Conservation (phyloP, 345 rosid genomes). For the Salix dunnii region DNA sequence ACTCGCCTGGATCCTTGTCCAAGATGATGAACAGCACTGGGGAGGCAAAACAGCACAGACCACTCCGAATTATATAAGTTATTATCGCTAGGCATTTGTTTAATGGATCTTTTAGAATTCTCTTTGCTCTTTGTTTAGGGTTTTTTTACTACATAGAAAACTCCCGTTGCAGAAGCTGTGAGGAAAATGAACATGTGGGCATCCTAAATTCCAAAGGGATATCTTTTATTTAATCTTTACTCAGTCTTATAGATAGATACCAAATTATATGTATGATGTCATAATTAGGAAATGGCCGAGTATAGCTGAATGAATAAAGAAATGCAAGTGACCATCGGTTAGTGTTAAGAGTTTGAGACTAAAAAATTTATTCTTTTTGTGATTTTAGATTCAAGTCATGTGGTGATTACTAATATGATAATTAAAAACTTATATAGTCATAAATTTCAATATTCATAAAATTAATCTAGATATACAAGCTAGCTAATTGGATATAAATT, state of each 20-base stretch:
- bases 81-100: not conserved
- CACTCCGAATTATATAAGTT: not conserved
- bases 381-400: too few species aligned
- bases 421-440: too few species aligned
- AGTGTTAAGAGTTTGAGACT: too few species aligned
- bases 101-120: not conserved
- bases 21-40: constrained; percentile 3
- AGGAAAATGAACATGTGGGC: constrained; percentile 25
- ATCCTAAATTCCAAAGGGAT: constrained; percentile 39
- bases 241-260: constrained; percentile 13
- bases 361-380: accelerated
- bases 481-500: too few species aligned
- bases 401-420: too few species aligned
- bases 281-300: not conserved
- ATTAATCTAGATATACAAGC: too few species aligned
- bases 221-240: constrained; percentile 9
- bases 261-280: not conserved
- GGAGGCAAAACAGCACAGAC: not conserved
- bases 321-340: not conserved
- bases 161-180: not conserved
- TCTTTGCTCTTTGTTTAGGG: not conserved
- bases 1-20: constrained; percentile 38
- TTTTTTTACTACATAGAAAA: not conserved
- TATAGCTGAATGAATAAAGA: constrained; percentile 16
- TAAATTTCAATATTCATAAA: too few species aligned